Evolutionary conservation across 805 yeast species (phyloP).

Genomic region (Hemisphaericaspora nanyangensis): DNA sequence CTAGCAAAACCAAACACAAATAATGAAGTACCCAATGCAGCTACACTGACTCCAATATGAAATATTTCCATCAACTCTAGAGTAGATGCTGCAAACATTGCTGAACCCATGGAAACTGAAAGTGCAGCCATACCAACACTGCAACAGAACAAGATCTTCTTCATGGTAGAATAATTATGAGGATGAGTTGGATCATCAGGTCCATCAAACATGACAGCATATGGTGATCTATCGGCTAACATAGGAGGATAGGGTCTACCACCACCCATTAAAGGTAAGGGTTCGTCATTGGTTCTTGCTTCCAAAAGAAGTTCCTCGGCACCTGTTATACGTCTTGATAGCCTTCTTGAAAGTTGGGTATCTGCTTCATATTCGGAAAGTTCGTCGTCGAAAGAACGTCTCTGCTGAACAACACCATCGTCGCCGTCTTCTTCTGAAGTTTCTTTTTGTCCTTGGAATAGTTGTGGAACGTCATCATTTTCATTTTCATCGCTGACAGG

Average conservation of each 20-base stretch:
- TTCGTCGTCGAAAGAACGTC: conserved; percentile 22
- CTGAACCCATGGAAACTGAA: conserved; percentile 70
- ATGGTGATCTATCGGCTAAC: conserved; percentile 51
- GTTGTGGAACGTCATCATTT: neutral
- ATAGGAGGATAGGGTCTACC: conserved; percentile 60
- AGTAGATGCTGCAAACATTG: conserved; percentile 70
- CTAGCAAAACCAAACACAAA: conserved; percentile 92
- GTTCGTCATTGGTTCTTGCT: conserved; percentile 20
- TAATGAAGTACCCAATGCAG: conserved; percentile 69
- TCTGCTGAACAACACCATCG: no score
- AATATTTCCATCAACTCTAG: conserved; percentile 45
- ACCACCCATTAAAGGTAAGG: conserved; percentile 58
- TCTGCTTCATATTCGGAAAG: conserved; percentile 21
- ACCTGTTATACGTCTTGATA: conserved; percentile 23
- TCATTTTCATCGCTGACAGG: neutral
- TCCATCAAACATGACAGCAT: conserved; percentile 72
- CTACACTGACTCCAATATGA: conserved; percentile 62
- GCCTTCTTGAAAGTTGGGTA: conserved; percentile 16
- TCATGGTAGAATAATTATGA: conserved; percentile 59
- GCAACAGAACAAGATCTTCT: conserved; percentile 20
- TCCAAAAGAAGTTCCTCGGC: conserved; percentile 23
- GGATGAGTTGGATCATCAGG: conserved; percentile 79
- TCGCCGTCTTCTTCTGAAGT: neutral
- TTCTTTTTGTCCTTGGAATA: neutral
- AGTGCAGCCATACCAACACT: conserved; percentile 32